Evolutionary conservation across 2,329 filamentous ascomycete genomes (phyloP).

Genomic region (Cordyceps fumosorosea): DNA sequence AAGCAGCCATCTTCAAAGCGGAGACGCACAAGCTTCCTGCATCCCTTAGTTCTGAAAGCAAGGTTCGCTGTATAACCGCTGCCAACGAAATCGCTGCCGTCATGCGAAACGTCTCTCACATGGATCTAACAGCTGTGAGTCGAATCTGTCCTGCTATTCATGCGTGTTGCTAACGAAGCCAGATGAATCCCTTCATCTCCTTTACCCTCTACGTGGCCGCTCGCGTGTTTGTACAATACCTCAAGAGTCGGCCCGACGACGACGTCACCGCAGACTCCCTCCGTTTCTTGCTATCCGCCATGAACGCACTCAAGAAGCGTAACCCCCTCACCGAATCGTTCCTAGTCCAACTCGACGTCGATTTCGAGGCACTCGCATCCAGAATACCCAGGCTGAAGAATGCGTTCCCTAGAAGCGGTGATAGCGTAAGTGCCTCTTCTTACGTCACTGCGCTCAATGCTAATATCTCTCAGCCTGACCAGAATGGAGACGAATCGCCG

Average conservation of each 20-base stretch:
- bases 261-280: conserved; percentile 70
- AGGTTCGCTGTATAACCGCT: conserved; percentile 85
- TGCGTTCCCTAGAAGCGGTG: conserved; percentile 46
- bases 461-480: conserved; percentile 1
- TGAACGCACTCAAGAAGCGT: conserved; percentile 80
- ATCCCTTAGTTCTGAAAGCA: conserved; percentile 80
- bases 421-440: conserved; percentile 36
- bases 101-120: conserved; percentile 90
- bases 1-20: conserved; percentile 95
- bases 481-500: conserved; percentile 14
- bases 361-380: conserved; percentile 68
- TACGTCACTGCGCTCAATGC: not conserved
- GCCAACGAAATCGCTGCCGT: conserved; percentile 91
- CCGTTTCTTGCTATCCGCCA: conserved; percentile 84
- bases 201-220: conserved; percentile 96
- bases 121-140: conserved; percentile 75
- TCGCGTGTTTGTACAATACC: conserved; percentile 88
- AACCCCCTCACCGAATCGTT: conserved; percentile 94
- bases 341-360: conserved; percentile 85
- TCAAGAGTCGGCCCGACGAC: conserved; percentile 90
- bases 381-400: conserved; percentile 51
- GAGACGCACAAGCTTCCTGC: conserved; percentile 77
- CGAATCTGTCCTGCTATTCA: not conserved
- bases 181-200: conserved; percentile 95
- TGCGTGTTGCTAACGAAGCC: conserved; percentile 17